These are phyloP conservation scores for Colletotrichum destructivum DNA, from an alignment of 2,329 filamentous ascomycete species.

Conservation along the genomic window DNA sequence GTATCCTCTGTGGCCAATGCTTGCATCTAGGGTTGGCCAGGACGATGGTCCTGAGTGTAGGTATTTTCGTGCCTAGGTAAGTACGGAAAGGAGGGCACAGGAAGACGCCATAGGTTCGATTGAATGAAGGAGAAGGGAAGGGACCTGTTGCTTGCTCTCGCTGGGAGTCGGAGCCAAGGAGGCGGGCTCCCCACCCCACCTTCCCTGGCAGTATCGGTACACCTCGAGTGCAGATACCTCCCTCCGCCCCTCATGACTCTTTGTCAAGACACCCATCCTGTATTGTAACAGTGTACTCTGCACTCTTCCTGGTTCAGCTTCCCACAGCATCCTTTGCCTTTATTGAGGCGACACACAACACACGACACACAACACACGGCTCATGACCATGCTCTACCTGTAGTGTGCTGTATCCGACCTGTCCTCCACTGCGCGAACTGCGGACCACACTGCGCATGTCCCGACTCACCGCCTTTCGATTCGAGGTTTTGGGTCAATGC, in stretches of 20 bases:
- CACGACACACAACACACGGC: neutral
- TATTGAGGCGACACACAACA: neutral
- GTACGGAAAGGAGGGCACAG: neutral
- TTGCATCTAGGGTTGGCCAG: neutral
- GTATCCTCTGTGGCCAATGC: conserved; percentile 23
- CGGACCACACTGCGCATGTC: neutral
- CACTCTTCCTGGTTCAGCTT: neutral
- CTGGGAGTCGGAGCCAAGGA: neutral
- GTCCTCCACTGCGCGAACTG: neutral
- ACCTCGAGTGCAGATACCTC: neutral
- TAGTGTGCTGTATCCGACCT: neutral
- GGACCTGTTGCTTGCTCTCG: neutral
- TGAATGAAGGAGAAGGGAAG: neutral
- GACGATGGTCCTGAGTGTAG: neutral
- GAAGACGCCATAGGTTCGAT: too few relatives aligned
- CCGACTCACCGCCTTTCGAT: conserved; percentile 16
- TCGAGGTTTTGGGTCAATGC: neutral
- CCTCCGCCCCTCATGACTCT: neutral
- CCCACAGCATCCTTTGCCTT: neutral
- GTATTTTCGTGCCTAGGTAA: neutral
- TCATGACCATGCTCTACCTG: neutral
- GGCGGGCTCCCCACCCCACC: too few relatives aligned
- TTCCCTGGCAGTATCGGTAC: neutral
- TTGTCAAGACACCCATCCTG: neutral
- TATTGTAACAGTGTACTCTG: too few relatives aligned